Evolutionary conservation across 495 filamentous ascomycete species (phyloP).

Genomic region (Neurospora sublineolata): DNA sequence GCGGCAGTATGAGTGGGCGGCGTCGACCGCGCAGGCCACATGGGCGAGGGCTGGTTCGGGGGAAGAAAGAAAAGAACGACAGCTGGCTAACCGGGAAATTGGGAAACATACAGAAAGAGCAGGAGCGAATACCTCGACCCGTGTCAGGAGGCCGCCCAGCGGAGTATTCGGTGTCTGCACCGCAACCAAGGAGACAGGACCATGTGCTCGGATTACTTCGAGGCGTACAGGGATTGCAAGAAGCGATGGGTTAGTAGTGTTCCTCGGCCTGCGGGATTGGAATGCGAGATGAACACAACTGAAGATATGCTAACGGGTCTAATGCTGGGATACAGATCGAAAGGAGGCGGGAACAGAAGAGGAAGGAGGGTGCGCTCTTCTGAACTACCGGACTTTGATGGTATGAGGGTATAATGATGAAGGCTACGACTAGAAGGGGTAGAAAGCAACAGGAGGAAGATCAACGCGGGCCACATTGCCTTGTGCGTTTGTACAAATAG

Average conservation of each 20-base stretch:
- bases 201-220: constrained; percentile 91
- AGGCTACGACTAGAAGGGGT: neutral
- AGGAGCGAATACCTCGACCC: constrained; percentile 84
- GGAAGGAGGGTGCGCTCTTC: constrained; percentile 5
- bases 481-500: neutral
- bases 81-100: neutral
- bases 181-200: constrained; percentile 72
- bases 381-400: constrained; percentile 5
- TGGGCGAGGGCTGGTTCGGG: neutral
- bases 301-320: constrained; percentile 7
- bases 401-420: neutral
- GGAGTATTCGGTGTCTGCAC: constrained; percentile 74
- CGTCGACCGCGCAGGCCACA: neutral
- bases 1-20: neutral
- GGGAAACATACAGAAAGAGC: constrained; percentile 50
- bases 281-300: neutral
- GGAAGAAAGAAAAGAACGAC: neutral
- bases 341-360: constrained; percentile 40
- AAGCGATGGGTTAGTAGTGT: constrained; percentile 31
- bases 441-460: neutral
- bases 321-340: constrained; percentile 27
- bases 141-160: constrained; percentile 84
- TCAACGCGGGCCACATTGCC: neutral
- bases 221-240: constrained; percentile 91
- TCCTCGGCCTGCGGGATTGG: neutral